Base-by-base conservation (phyloP, 345 rosid genomes). In the Theobroma cacao region DNA sequence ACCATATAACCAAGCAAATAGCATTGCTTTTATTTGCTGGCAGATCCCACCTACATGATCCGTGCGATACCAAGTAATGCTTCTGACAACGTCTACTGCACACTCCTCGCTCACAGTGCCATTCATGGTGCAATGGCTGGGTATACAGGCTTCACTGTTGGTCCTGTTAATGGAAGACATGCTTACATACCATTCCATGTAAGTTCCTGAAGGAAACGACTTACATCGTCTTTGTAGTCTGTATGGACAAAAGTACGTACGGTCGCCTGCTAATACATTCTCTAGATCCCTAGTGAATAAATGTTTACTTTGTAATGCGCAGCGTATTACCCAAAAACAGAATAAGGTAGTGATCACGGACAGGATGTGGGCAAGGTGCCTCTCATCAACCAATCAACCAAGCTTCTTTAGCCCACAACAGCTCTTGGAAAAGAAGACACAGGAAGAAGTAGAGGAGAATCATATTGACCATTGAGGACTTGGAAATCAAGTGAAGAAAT, bases 101-200 rank as follows among this genome's bases (percentile, higher is more conserved):
- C 95, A 1, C 91, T 91, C 60, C 91, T 91, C 30, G 95, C 93
- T 75, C 95, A 91, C 74, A 89, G 93, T 79, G 87, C 69, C 14
- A 90, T 91, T 43, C 93, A 89, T 75, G 95, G 95, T 40, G 93
- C 95, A 30, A 91, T 91, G 95, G 95, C 95, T 28, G 93, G 93
- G 52, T 91, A 91, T 74, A 91, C 95, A 11, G 95, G 93, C 75
- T 91, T 79, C 61, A 89, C 93, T 0, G 52, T 68, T 13, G 91
- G 95, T 60, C 88, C 86, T 33, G 95, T 91, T 74, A 88, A 89
- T 70, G 95, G 95, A 58, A 87, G 90, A 69, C 93, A 89, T 36
- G 84, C 89, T 48, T 91, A 89, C 78, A 91, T 91, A 63, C 95
- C 95, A 33, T 91, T 91, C 82, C 56, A 86, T 50, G 91, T 91